These are phyloP conservation scores for Kwoniella mangroviensis DNA, from an alignment of 768 basidiomycete species.

Conservation along the genomic window DNA sequence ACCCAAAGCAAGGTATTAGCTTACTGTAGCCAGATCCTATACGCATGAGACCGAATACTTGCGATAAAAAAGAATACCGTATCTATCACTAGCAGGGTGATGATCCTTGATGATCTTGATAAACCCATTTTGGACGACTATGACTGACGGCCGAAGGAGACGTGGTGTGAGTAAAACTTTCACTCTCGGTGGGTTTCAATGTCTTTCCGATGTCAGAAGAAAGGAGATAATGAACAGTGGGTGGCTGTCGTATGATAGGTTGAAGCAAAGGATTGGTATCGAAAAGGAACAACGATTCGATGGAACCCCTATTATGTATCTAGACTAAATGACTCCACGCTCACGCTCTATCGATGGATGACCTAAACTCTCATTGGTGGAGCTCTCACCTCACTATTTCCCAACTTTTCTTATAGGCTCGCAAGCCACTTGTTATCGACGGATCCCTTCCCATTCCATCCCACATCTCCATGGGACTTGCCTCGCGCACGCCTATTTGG, in stretches of 20 bases:
- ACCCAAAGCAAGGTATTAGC: too few relatives aligned
- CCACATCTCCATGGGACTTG: neutral
- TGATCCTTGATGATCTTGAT: constrained; percentile 53
- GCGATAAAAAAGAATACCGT: constrained; percentile 64
- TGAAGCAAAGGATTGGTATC: too few relatives aligned
- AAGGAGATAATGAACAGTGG: neutral
- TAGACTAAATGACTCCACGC: too few relatives aligned
- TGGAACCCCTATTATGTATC: too few relatives aligned
- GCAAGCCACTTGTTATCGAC: too few relatives aligned
- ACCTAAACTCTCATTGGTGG: too few relatives aligned
- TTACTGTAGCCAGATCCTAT: neutral
- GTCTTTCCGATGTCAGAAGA: neutral
- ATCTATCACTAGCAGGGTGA: constrained; percentile 79
- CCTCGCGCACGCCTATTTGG: neutral
- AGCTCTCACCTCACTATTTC: too few relatives aligned
- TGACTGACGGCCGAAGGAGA: constrained; percentile 6
- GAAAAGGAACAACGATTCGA: too few relatives aligned
- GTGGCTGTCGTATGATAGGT: too few relatives aligned
- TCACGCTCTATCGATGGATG: too few relatives aligned
- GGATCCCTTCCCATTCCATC: too few relatives aligned
- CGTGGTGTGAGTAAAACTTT: neutral
- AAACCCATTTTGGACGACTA: constrained; percentile 29
- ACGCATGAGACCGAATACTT: constrained; percentile 66
- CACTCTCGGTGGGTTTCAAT: neutral
- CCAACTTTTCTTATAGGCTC: too few relatives aligned